These are phyloP conservation scores for Botryotinia convoluta DNA, from an alignment of 2,329 filamentous ascomycete genomes.

Conservation along the genomic window DNA sequence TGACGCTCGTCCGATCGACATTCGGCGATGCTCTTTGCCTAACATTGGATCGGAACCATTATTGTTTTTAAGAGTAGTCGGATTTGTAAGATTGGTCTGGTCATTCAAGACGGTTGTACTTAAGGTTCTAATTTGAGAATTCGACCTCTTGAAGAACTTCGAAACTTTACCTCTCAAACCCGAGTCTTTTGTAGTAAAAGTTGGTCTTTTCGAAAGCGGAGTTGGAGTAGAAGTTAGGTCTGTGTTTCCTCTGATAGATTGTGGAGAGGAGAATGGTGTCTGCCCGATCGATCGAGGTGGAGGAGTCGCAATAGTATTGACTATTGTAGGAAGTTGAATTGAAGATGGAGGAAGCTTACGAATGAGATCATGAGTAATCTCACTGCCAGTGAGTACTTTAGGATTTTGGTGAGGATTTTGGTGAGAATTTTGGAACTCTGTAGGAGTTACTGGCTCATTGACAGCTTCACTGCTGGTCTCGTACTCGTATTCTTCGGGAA, in stretches of 20 bases:
- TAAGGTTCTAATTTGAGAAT: constrained; percentile 21
- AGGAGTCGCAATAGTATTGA: constrained; percentile 30
- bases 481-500: constrained; percentile 53
- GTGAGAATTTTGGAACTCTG: constrained; percentile 55
- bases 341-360: constrained; percentile 8
- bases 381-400: constrained; percentile 31
- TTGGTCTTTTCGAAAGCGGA: constrained; percentile 20
- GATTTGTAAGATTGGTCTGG: constrained; percentile 13
- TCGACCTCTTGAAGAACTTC: constrained; percentile 28
- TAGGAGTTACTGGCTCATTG: constrained; percentile 60
- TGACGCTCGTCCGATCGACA: constrained; percentile 27
- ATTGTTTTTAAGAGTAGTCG: constrained; percentile 5
- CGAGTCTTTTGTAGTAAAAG: constrained; percentile 21
- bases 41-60: constrained; percentile 28
- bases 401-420: constrained; percentile 56
- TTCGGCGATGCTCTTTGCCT: constrained; percentile 23
- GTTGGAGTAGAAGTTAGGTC: not conserved
- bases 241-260: constrained; percentile 13
- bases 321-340: constrained; percentile 23
- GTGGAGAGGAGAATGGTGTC: constrained; percentile 1
- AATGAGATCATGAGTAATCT: constrained; percentile 14
- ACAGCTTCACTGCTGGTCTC: constrained; percentile 59
- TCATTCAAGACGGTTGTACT: constrained; percentile 19
- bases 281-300: constrained; percentile 16
- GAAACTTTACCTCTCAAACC: constrained; percentile 26